phyloP scores from a whole-genome alignment of 2,329 filamentous ascomycete species.

The Aspergillus sp. region DNA sequence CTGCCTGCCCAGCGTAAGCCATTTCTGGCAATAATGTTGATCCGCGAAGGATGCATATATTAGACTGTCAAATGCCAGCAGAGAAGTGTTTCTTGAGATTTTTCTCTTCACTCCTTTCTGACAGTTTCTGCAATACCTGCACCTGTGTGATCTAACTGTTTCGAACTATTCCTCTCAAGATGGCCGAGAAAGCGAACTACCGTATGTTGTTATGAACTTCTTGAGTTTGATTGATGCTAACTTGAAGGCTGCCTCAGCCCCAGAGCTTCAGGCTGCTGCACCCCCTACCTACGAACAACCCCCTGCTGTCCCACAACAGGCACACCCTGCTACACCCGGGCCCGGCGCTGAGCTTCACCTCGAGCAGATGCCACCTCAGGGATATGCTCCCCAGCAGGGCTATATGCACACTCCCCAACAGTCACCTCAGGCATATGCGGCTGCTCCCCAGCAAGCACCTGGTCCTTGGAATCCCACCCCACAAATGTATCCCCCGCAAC shows the following conservation, averaged over 20 bases:
- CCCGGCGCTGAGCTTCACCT: neutral
- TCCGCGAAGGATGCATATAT: neutral
- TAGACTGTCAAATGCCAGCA: neutral
- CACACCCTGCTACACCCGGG: neutral
- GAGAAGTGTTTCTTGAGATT: neutral
- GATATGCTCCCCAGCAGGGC: neutral
- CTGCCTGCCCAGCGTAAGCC: neutral
- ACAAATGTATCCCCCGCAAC: slow-evolving; percentile 2
- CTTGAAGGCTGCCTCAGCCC: neutral
- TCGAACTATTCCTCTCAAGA: neutral
- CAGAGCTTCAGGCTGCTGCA: neutral
- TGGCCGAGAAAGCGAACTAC: slow-evolving; percentile 5
- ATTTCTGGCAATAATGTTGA: neutral
- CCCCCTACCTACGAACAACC: neutral
- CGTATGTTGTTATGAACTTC: neutral
- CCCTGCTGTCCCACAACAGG: neutral
- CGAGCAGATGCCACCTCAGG: neutral
- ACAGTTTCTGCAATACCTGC: neutral
- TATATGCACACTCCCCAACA: neutral
- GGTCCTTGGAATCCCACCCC: neutral
- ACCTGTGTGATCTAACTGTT: neutral
- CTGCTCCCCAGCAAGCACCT: neutral
- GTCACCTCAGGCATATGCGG: neutral
- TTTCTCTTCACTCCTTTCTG: neutral
- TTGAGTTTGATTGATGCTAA: neutral